Conservation (phyloP, 2,329 filamentous ascomycete species). For the Intubia oerlemansii region DNA sequence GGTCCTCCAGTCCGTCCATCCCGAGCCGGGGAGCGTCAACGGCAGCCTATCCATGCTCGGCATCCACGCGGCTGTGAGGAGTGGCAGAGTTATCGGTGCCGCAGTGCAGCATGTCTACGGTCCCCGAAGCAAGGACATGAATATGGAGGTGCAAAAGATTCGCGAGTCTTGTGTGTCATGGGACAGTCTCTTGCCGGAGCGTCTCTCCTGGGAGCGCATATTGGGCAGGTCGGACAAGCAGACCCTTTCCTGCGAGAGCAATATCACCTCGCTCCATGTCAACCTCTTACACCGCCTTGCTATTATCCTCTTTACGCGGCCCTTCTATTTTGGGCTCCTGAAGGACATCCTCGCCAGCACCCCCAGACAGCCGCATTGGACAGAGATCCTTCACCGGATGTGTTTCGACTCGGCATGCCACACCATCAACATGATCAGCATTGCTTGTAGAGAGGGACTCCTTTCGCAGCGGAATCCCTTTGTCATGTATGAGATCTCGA, state of each 20-base stretch:
- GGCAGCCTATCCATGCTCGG: constrained; percentile 9
- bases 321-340: constrained; percentile 47
- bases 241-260: constrained; percentile 18
- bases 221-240: constrained; percentile 16
- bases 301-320: constrained; percentile 39
- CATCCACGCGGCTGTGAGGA: constrained; percentile 33
- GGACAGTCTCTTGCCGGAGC: too few species aligned
- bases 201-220: constrained; percentile 25
- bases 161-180: too few species aligned
- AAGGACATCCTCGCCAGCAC: constrained; percentile 28
- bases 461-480: constrained; percentile 32
- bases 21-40: background rate
- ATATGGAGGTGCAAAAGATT: too few species aligned
- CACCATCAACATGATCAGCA: constrained; percentile 24
- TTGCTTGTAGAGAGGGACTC: constrained; percentile 20
- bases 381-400: constrained; percentile 21
- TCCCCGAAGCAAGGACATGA: constrained; percentile 27
- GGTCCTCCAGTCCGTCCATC: constrained; percentile 12
- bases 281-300: constrained; percentile 42
- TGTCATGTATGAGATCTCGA: too few species aligned
- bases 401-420: constrained; percentile 29
- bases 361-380: constrained; percentile 9
- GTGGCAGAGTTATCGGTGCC: constrained; percentile 34
- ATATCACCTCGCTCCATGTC: constrained; percentile 39
- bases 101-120: constrained; percentile 26